These are phyloP conservation scores for Fragilaria crotonensis DNA, from an alignment of 108 stramenopile genomes.

Conservation along the genomic window DNA sequence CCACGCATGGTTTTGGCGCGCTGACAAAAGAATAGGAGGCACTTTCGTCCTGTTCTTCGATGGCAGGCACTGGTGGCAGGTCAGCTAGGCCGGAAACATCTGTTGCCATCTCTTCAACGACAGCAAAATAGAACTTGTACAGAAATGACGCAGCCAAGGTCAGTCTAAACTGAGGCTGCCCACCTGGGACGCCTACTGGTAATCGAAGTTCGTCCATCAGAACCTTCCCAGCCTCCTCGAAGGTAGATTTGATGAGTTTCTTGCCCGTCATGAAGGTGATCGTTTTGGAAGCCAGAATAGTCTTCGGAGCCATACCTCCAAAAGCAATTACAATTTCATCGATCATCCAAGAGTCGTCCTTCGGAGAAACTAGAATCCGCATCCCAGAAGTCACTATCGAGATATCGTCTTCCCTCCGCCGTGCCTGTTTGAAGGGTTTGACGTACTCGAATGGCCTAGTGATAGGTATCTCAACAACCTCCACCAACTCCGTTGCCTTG, in stretches of 20 bases:
- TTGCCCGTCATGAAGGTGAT: constrained; percentile 52
- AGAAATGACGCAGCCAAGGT: constrained; percentile 85
- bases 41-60: constrained; percentile 40
- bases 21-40: constrained; percentile 63
- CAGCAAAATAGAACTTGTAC: constrained; percentile 74
- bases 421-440: constrained; percentile 90
- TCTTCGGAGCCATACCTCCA: constrained; percentile 93
- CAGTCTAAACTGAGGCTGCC: constrained; percentile 86
- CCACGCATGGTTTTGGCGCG: constrained; percentile 62
- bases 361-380: constrained; percentile 56
- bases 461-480: constrained; percentile 70
- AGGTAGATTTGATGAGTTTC: constrained; percentile 44
- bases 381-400: constrained; percentile 91
- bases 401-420: constrained; percentile 93
- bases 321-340: constrained; percentile 70
- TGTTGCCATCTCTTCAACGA: constrained; percentile 40
- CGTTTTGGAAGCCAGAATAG: constrained; percentile 67
- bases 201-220: constrained; percentile 73
- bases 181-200: constrained; percentile 81
- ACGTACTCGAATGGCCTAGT: constrained; percentile 76
- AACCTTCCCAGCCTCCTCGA: constrained; percentile 48
- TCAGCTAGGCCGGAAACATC: constrained; percentile 31
- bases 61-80: constrained; percentile 33
- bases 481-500: constrained; percentile 71
- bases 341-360: constrained; percentile 37